These are phyloP conservation scores for Dichotomopilus funicola DNA, from an alignment of 2,329 filamentous ascomycete species.

Conservation along the genomic window DNA sequence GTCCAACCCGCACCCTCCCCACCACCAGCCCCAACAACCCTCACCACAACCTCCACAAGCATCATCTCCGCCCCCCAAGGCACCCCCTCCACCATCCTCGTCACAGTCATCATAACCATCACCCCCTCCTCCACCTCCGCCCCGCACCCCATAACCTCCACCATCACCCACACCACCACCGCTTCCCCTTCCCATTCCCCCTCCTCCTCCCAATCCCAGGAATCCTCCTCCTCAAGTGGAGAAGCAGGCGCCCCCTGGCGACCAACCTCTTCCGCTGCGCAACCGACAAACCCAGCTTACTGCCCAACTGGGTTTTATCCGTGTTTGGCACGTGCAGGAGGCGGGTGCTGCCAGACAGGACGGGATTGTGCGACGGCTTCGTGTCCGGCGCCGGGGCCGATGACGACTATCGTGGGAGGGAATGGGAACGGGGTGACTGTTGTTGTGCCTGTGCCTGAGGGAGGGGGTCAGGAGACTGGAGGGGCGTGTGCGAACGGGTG, in stretches of 20 bases:
- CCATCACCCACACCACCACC: slow-evolving; percentile 33
- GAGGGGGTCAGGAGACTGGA: slow-evolving; percentile 31
- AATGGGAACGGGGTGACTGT: slow-evolving; percentile 60
- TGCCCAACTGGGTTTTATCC: slow-evolving; percentile 92
- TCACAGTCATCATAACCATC: slow-evolving; percentile 36
- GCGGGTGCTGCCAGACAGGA: slow-evolving; percentile 80
- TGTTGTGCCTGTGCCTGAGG: slow-evolving; percentile 52
- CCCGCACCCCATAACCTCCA: slow-evolving; percentile 30
- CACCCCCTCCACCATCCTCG: slow-evolving; percentile 35
- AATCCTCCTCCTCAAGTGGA: slow-evolving; percentile 17
- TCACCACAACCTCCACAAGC: slow-evolving; percentile 36
- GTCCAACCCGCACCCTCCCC: slow-evolving; percentile 10
- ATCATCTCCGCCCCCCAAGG: slow-evolving; percentile 25
- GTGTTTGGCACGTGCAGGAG: slow-evolving; percentile 76
- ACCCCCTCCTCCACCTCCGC: slow-evolving; percentile 26
- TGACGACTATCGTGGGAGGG: slow-evolving; percentile 49
- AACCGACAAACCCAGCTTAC: slow-evolving; percentile 25
- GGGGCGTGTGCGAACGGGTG: slow-evolving; percentile 69
- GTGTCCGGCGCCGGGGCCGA: slow-evolving; percentile 56
- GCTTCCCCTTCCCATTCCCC: slow-evolving; percentile 25
- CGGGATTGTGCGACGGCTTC: slow-evolving; percentile 76
- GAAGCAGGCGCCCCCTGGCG: slow-evolving; percentile 42
- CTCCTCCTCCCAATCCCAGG: background rate
- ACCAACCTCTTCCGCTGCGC: slow-evolving; percentile 35
- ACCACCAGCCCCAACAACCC: slow-evolving; percentile 24